These are phyloP conservation scores for Phalaenopsis hybrid DNA, from an alignment of 116 monocot genomes.

Conservation along the genomic window DNA sequence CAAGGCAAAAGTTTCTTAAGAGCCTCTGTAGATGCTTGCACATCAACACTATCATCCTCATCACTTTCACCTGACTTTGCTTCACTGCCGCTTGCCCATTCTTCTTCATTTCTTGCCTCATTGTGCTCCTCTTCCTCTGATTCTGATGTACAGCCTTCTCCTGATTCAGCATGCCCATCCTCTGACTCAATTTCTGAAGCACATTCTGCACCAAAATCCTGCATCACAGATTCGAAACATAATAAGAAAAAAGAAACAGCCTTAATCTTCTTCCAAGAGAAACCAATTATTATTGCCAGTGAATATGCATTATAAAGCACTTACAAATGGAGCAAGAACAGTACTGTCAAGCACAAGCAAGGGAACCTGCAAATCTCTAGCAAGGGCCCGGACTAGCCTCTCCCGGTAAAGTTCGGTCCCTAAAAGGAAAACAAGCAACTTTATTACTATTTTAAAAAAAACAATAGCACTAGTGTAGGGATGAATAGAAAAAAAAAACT, in stretches of 20 bases:
- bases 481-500: neutral
- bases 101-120: constrained; percentile 60
- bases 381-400: constrained; percentile 72
- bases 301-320: constrained; percentile 8
- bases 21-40: constrained; percentile 36
- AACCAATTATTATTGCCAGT: neutral
- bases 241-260: neutral
- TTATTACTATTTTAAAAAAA: neutral
- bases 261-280: neutral
- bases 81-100: constrained; percentile 48
- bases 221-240: constrained; percentile 11
- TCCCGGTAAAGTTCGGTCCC: constrained; percentile 90
- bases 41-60: constrained; percentile 43
- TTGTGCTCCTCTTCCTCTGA: constrained; percentile 70
- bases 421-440: constrained; percentile 13
- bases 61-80: constrained; percentile 59
- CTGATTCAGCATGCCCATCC: constrained; percentile 60
- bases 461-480: neutral
- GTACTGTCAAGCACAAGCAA: constrained; percentile 75
- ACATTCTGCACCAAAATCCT: constrained; percentile 69
- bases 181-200: constrained; percentile 63
- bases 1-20: constrained; percentile 63
- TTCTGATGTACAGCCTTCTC: constrained; percentile 50
- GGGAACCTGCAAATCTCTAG: constrained; percentile 68
- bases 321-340: constrained; percentile 76